Evolutionary conservation across 441 rosid species (phyloP).

Genomic region (Syzygium malaccense): DNA sequence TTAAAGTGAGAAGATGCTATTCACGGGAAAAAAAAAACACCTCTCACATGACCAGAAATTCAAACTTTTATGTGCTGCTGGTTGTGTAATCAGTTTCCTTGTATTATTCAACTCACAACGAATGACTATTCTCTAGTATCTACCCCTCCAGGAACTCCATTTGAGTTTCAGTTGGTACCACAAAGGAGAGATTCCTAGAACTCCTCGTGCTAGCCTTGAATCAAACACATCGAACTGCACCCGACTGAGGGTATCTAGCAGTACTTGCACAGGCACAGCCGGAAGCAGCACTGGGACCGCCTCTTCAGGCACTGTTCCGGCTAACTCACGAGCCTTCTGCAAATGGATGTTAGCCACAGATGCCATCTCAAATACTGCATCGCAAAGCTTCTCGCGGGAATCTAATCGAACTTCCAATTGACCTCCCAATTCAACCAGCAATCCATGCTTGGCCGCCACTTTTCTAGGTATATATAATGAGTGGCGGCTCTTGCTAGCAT

Average conservation of each 20-base stretch:
- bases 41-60: not conserved
- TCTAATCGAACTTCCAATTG: constrained; percentile 47
- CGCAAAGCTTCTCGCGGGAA: constrained; percentile 50
- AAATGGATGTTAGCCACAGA: constrained; percentile 75
- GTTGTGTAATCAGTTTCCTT: not conserved
- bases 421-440: constrained; percentile 57
- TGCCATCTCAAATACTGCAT: constrained; percentile 76
- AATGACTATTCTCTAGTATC: constrained; percentile 16
- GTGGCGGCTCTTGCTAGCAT: constrained; percentile 61
- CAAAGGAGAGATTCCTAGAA: constrained; percentile 65
- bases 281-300: constrained; percentile 67
- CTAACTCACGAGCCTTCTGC: constrained; percentile 68
- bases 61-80: not conserved
- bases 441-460: constrained; percentile 63
- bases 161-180: constrained; percentile 68
- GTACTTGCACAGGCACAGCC: constrained; percentile 64
- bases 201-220: constrained; percentile 58
- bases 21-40: not conserved
- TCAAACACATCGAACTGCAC: constrained; percentile 79
- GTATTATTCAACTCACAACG: not conserved
- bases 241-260: constrained; percentile 49
- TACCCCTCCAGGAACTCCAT: constrained; percentile 63
- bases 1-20: not conserved
- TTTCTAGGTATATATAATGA: constrained; percentile 51
- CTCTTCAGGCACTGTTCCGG: constrained; percentile 46